Base-by-base conservation (phyloP, 768 basidiomycete species). In the Porphyrellus cyaneotinctus region DNA sequence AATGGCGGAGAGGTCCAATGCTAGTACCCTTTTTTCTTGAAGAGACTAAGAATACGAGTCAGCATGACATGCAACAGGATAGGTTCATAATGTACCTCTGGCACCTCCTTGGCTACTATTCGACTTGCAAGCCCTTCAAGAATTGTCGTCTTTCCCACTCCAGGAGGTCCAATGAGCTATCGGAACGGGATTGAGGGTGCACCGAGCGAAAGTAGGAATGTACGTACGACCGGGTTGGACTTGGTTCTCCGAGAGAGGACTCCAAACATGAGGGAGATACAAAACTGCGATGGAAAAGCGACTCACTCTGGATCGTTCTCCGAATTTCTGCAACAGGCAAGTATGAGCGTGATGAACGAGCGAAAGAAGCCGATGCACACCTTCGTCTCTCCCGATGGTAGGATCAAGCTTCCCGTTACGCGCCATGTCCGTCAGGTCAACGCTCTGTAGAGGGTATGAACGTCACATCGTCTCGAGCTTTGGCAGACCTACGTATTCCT, bases 111-210 rank as follows among this genome's bases (percentile, higher is more conserved):
- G 4, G 87, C 81, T 1, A 95, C 83, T 47, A 95, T 93, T 22
- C 93, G 76, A 59, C 81, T 87, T 0, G 93, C 93, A 15, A 97
- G 77, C 3, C 93, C 93, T 71, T 95, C 93, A 13, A 95, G 67
- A 47, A 95, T 93, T 0, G 93, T 91, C 0, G 93, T 95, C 72
- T 97, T 97, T 0, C 93, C 93, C 13, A 94, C 91, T 52, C 93
- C 93, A 3, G 92, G 90, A 23, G 89, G 85, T 7, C 90, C 88
- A 49, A 91, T 88, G 42, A 90, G 78, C 86, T 88, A 47, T 41
- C 6, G 17, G 6, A 31, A 37, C 13, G 12, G n/a, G 9, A 17
- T 23, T 10, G 15, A 47, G 49, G 42, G 20, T 44, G 5, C 15
- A 14, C n/a, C 35, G 22, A 42, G 36, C 17, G 17, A 36, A 17